Evolutionary conservation across 2,329 filamentous ascomycete species (phyloP).

Genomic region (Ascochyta fabae): DNA sequence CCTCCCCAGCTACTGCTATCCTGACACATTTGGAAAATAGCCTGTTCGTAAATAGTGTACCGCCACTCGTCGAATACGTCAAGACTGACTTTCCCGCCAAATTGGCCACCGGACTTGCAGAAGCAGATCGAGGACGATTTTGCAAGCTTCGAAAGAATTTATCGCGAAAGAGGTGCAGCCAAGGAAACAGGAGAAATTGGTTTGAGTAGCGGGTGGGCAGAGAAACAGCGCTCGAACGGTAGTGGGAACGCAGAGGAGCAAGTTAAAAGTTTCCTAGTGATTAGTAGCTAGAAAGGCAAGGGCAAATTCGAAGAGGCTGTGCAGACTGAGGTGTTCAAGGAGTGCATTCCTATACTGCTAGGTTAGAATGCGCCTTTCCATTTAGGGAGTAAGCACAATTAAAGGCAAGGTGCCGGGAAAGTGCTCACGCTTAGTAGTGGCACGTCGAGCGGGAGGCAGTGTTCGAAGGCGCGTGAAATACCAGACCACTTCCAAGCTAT

Average conservation of each 20-base stretch:
- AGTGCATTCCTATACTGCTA: not conserved
- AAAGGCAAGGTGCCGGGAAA: no score
- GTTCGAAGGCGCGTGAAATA: no score
- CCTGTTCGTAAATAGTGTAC: not conserved
- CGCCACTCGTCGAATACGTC: not conserved
- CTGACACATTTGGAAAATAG: not conserved
- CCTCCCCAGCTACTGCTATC: not conserved
- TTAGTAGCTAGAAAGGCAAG: not conserved
- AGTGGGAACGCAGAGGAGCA: not conserved
- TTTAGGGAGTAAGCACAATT: not conserved
- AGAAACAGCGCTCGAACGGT: not conserved
- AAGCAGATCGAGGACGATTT: not conserved
- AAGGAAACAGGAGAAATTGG: not conserved
- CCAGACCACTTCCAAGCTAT: no score
- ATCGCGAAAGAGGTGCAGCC: not conserved
- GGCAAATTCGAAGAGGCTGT: not conserved
- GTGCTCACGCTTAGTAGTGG: no score
- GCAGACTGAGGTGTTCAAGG: not conserved
- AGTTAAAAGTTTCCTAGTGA: not conserved
- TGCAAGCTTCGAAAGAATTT: not conserved
- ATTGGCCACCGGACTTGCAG: not conserved
- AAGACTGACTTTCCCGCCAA: not conserved
- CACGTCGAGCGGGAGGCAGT: no score
- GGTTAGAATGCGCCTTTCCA: constrained; percentile 1
- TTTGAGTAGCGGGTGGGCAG: not conserved